These are phyloP conservation scores for Moniliella sp. DNA, from an alignment of 1,284 basidiomycete species.

Conservation along the genomic window DNA sequence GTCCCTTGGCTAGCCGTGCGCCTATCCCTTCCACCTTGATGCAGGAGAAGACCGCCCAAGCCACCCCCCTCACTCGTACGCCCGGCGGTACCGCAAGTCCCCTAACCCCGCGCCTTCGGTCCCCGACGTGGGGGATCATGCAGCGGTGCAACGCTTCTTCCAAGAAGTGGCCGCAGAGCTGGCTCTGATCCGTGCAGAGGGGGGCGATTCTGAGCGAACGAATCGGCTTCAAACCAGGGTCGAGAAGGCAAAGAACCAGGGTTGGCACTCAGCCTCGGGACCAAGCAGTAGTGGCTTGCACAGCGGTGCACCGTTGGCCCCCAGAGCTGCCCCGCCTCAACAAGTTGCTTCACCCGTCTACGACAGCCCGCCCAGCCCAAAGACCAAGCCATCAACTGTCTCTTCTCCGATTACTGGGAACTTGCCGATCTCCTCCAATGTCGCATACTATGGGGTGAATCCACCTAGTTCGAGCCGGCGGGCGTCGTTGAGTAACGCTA, in stretches of 20 bases:
- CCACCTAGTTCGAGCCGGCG: no score
- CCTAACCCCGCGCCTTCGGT: constrained; percentile 14
- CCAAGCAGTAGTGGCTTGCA: not conserved
- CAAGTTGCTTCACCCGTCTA: constrained; percentile 3
- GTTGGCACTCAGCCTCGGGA: not conserved
- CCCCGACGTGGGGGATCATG: constrained; percentile 43
- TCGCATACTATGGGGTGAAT: no score
- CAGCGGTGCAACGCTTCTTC: constrained; percentile 55
- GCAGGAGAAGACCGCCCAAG: not conserved
- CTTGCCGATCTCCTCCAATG: no score
- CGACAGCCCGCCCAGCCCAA: constrained; percentile 3
- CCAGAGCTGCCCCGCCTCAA: not conserved
- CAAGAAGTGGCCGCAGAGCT: constrained; percentile 60
- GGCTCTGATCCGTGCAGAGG: constrained; percentile 40
- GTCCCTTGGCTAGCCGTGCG: constrained; percentile 5
- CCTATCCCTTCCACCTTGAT: constrained; percentile 10
- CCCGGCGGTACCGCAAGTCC: no score
- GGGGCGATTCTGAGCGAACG: constrained; percentile 17
- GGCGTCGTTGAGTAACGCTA: no score
- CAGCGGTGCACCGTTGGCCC: not conserved
- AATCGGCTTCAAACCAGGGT: constrained; percentile 38
- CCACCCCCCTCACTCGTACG: constrained; percentile 8
- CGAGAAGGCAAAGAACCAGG: constrained; percentile 8
- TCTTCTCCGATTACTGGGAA: no score
- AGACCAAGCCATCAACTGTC: constrained; percentile 10